A percentile compares a stretch with the other conserved stretches of the same genome.
Conservation (phyloP, 441 rosid genomes). For the Populus hybrid region DNA sequence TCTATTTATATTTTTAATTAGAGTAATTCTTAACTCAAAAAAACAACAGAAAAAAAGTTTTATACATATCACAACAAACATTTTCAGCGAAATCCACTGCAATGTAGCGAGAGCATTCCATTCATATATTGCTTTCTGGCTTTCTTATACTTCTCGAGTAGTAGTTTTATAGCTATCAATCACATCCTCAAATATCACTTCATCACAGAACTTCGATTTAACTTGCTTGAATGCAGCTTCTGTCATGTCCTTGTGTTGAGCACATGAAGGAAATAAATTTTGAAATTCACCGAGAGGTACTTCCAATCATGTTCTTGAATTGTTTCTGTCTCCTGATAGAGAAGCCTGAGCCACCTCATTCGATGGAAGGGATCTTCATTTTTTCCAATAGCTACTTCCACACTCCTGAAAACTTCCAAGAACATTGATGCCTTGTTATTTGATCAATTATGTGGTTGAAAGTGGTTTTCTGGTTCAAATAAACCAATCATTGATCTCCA, state of each 20-base stretch:
- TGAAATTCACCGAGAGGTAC: constrained; percentile 16
- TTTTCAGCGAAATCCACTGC: constrained; percentile 5
- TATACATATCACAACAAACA: too few species aligned
- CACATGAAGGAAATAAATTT: constrained; percentile 19
- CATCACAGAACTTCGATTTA: constrained; percentile 42
- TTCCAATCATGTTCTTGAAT: constrained; percentile 12
- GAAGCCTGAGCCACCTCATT: constrained; percentile 44
- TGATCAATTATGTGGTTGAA: constrained; percentile 35
- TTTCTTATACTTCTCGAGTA: constrained; percentile 43
- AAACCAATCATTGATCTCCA: constrained; percentile 27
- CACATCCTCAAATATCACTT: constrained; percentile 36
- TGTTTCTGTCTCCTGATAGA: constrained; percentile 22
- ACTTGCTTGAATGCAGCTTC: not conserved
- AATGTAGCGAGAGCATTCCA: constrained; percentile 56
- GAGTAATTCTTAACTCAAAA: too few species aligned
- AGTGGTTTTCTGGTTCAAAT: constrained; percentile 35
- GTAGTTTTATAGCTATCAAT: constrained; percentile 25
- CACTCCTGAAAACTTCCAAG: constrained; percentile 27
- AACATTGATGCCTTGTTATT: constrained; percentile 25
- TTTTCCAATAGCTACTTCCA: constrained; percentile 26
- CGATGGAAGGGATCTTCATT: constrained; percentile 35
- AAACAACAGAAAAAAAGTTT: too few species aligned
- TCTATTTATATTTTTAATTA: too few species aligned
- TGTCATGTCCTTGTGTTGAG: not conserved
- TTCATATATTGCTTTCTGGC: constrained; percentile 30